Conservation (phyloP, 1,284 basidiomycete genomes). For the Trametes hirsuta region DNA sequence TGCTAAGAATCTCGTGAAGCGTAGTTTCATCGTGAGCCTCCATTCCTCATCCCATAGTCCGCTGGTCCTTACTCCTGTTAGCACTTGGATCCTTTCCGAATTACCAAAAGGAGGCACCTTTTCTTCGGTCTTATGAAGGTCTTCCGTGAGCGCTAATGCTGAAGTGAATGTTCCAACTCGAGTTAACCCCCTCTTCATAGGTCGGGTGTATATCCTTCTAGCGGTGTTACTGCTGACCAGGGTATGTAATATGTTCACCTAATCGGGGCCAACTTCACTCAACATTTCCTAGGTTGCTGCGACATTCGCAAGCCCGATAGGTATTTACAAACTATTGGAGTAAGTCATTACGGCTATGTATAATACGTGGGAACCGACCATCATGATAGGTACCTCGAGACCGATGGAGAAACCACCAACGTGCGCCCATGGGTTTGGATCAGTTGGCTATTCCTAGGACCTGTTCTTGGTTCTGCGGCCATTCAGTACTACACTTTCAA, state of each 20-base stretch:
- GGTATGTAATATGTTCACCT: slow-evolving; percentile 5
- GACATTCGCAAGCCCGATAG: slow-evolving; percentile 45
- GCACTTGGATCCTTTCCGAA: slow-evolving; percentile 33
- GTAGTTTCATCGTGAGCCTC: slow-evolving; percentile 31
- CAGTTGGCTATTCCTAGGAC: slow-evolving; percentile 59
- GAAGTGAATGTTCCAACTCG: too few species aligned
- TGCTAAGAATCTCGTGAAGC: slow-evolving; percentile 41
- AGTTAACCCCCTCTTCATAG: neutral
- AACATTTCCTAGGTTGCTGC: slow-evolving; percentile 23
- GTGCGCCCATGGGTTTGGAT: slow-evolving; percentile 67
- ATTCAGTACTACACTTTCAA: slow-evolving; percentile 44
- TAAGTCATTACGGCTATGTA: slow-evolving; percentile 13
- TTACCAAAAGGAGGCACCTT: slow-evolving; percentile 27
- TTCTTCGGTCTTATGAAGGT: slow-evolving; percentile 35
- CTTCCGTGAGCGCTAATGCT: slow-evolving; percentile 16
- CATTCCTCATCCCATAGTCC: neutral
- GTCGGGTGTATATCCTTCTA: slow-evolving; percentile 25
- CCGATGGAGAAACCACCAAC: slow-evolving; percentile 38
- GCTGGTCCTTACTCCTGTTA: neutral
- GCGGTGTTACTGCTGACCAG: slow-evolving; percentile 20
- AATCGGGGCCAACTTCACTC: neutral
- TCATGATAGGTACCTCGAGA: slow-evolving; percentile 44
- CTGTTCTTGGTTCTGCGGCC: slow-evolving; percentile 41
- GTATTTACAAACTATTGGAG: slow-evolving; percentile 46
- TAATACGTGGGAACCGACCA: too few species aligned